These are phyloP conservation scores for Penicillium psychrosexuale DNA, from an alignment of 2,329 filamentous ascomycete genomes.

Conservation along the genomic window DNA sequence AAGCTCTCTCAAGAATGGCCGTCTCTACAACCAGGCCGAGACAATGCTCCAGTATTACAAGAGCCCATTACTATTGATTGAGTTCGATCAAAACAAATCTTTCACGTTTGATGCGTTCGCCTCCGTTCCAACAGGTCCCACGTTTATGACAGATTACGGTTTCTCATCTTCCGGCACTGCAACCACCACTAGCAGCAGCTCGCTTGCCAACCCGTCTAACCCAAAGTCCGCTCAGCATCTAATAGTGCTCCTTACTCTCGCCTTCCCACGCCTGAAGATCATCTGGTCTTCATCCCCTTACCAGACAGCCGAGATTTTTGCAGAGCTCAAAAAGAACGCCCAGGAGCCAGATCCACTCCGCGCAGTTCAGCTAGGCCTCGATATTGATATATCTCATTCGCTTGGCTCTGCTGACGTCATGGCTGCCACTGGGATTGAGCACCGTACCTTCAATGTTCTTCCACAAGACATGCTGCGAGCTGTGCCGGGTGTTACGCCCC, in stretches of 20 bases:
- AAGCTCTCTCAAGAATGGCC: conserved; percentile 84
- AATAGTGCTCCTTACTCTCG: conserved; percentile 84
- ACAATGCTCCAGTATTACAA: conserved; percentile 94
- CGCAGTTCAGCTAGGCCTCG: conserved; percentile 78
- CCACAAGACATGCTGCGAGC: conserved; percentile 86
- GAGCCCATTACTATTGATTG: conserved; percentile 85
- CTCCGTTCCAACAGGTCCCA: conserved; percentile 40
- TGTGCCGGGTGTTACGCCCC: conserved; percentile 79
- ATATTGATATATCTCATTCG: conserved; percentile 47
- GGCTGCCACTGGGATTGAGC: conserved; percentile 52
- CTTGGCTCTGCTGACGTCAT: conserved; percentile 49
- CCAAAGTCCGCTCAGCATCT: conserved; percentile 84
- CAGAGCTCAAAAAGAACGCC: conserved; percentile 84
- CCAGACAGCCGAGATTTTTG: conserved; percentile 96
- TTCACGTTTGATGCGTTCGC: conserved; percentile 79
- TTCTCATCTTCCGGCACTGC: conserved; percentile 37
- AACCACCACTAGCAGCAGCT: conserved; percentile 57
- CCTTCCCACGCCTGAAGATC: conserved; percentile 83
- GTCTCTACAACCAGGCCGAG: conserved; percentile 87
- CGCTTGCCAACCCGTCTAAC: conserved; percentile 59
- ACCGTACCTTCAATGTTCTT: conserved; percentile 74
- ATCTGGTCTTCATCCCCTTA: conserved; percentile 94
- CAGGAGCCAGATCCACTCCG: conserved; percentile 85
- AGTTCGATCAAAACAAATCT: conserved; percentile 95
- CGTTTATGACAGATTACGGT: conserved; percentile 54